A percentile compares a stretch with the other conserved stretches of the same genome.
Conservation (phyloP, 1,284 basidiomycete genomes). For the Ustilago esculenta region DNA sequence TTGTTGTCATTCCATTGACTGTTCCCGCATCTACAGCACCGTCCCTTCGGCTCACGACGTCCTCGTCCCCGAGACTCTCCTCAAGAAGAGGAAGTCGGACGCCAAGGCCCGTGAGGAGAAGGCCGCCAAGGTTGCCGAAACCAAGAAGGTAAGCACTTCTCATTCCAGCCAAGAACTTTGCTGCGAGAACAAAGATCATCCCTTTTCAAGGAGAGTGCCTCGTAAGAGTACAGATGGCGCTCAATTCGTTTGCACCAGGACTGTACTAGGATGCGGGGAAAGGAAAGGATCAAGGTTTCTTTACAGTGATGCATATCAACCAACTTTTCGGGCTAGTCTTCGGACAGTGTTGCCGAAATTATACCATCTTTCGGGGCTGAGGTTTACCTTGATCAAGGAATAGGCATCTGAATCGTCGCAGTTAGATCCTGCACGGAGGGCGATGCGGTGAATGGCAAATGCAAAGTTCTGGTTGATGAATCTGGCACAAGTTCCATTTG, state of each 20-base stretch:
- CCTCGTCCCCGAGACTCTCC: slow-evolving; percentile 66
- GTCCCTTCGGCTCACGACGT: slow-evolving; percentile 64
- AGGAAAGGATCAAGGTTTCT: slow-evolving; percentile 17
- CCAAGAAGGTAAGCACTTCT: slow-evolving; percentile 80
- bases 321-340: slow-evolving; percentile 61
- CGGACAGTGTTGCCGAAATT: slow-evolving; percentile 64
- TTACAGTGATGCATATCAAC: slow-evolving; percentile 61
- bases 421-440: too few relatives aligned
- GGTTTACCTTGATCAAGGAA: slow-evolving; percentile 22
- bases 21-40: slow-evolving; percentile 42
- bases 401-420: too few relatives aligned
- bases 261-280: not conserved
- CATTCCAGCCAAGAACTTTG: slow-evolving; percentile 74
- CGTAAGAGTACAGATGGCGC: too few relatives aligned
- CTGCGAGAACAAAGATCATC: too few relatives aligned
- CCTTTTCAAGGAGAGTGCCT: too few relatives aligned
- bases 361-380: slow-evolving; percentile 68
- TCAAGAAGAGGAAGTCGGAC: slow-evolving; percentile 90
- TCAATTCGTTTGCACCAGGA: not conserved
- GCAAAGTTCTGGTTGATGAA: slow-evolving; percentile 1
- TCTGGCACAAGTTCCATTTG: not conserved
- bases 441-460: not conserved
- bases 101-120: slow-evolving; percentile 98
- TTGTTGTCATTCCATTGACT: not conserved
- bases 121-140: slow-evolving; percentile 82